Base-by-base conservation (phyloP, 2,329 filamentous ascomycete genomes). In the Penicillium sp. region DNA sequence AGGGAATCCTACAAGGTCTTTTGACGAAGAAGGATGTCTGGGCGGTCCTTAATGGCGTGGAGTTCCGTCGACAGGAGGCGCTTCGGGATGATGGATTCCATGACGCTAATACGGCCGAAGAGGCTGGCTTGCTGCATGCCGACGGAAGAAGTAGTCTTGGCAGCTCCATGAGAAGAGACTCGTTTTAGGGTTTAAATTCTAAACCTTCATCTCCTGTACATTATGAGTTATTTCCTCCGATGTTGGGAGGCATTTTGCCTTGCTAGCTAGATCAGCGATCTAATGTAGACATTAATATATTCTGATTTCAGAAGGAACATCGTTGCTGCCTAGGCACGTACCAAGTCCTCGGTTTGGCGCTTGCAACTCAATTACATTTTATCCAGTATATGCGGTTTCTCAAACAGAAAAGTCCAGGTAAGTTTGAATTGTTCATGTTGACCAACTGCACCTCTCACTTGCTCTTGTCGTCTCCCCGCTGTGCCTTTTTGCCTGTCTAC, bases 11-110 rank as follows among this genome's bases (percentile, higher is more conserved):
- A 37, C 87, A 90, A 71, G 94, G 94, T 0, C 74, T 99, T 46
- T 77, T 97, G 63, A 99, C 94, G 20, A 97, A 97, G 79, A 99
- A 99, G 78, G 94, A 99, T 75, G 87, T 96, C 31, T 97, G 92
- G 90, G 92, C 90, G 72, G 86, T 97, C 37, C 80, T 97, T 44
- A 91, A 96, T 69, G 90, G 88, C 41, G 86, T 85, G 9, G 87
- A 88, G 60, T 84, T 87, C 49, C 62, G 62, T 26, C 63, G 67
- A 35, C 64, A 66, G 51, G 68, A 73, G 40, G 66, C 62, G n/a
- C 59, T 73, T 20, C 67, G 63, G 42, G 64, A 67, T 6, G 62
- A 61, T 42, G 54, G 64, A 5, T 69, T 69, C 42, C 56, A 63
- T 29, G 64, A 69, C 31, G 58, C 51, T 14, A 56, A 68, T 44